A percentile compares a stretch with the other conserved stretches of the same genome.
These are phyloP conservation scores for Trichoderma harzianum DNA, from an alignment of 2,329 filamentous ascomycete species.

Conservation along the genomic window DNA sequence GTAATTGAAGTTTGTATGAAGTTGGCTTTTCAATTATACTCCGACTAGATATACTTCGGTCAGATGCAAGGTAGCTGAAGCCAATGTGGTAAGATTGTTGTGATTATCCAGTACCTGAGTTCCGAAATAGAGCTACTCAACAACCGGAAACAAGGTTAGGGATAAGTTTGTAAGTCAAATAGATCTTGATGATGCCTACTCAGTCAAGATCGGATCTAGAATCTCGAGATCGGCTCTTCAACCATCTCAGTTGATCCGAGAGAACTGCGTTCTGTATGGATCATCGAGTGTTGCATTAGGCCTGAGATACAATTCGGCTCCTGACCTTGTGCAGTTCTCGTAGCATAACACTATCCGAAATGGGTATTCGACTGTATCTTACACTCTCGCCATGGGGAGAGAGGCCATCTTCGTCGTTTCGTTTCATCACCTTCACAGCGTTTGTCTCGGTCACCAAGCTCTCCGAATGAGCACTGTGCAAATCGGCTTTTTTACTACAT, in stretches of 20 bases:
- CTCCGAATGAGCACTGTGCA: neutral
- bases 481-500: neutral
- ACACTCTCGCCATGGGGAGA: too few relatives aligned
- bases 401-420: neutral
- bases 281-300: neutral
- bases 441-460: neutral
- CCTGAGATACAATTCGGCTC: neutral
- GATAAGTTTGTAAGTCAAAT: neutral
- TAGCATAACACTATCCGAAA: neutral
- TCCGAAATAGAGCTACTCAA: neutral
- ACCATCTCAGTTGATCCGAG: neutral
- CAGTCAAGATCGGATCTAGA: neutral
- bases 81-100: neutral
- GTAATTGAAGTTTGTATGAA: neutral
- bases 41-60: neutral
- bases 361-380: neutral
- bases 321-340: neutral
- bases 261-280: neutral
- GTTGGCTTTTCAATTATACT: neutral
- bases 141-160: neutral
- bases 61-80: neutral
- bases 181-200: neutral
- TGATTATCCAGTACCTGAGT: neutral
- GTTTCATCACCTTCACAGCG: neutral
- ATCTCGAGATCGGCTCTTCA: neutral